phyloP scores from a whole-genome alignment of 2,329 filamentous ascomycete genomes.

The Delphinella strobiligena region DNA sequence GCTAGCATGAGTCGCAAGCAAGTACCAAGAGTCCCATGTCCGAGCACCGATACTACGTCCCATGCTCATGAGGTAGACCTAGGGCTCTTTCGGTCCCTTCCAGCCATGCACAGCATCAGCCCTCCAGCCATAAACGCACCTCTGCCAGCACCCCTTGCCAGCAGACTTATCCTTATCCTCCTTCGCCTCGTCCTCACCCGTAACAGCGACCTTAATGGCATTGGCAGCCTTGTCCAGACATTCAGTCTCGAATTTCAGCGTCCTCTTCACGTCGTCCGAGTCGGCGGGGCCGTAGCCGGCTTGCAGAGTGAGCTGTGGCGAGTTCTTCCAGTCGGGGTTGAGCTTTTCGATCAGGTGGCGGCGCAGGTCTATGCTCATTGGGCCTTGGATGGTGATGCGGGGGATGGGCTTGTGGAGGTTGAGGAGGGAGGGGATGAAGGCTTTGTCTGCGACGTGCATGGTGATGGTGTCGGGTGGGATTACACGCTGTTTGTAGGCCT shows the following conservation, averaged over 20 bases:
- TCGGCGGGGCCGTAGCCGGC: not conserved
- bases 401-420: slow-evolving; percentile 1
- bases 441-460: slow-evolving; percentile 1
- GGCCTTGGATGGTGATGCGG: slow-evolving; percentile 4
- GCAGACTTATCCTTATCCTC: slow-evolving; percentile 2
- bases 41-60: no score
- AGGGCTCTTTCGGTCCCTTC: no score
- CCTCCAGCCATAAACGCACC: not conserved
- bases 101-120: not conserved
- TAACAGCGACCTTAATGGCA: not conserved
- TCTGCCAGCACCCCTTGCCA: not conserved
- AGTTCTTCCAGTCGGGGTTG: not conserved
- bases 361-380: slow-evolving; percentile 2
- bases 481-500: not conserved
- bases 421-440: not conserved
- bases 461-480: not conserved
- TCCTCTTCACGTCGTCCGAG: not conserved
- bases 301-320: not conserved
- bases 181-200: not conserved
- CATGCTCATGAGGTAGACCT: no score
- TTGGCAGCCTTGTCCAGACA: not conserved
- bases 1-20: no score
- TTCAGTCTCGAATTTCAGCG: not conserved
- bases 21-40: no score
- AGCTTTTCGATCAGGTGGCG: slow-evolving; percentile 4